These are phyloP conservation scores for Gryganskiella cystojenkinii DNA, from an alignment of 192 early-diverging fungal species.

Conservation along the genomic window DNA sequence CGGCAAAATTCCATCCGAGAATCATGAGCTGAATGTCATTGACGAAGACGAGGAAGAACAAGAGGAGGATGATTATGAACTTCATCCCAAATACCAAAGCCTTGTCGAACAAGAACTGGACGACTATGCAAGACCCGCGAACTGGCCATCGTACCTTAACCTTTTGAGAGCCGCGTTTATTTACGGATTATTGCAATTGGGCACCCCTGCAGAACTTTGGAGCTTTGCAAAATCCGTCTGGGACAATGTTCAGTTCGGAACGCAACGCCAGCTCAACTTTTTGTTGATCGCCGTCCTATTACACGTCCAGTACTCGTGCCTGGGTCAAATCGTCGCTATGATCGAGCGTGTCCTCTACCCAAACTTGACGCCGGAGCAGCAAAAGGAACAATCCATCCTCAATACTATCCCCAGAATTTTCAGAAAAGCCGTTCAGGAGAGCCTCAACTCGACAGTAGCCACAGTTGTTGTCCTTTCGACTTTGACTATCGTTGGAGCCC, in stretches of 20 bases:
- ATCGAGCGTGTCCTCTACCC: constrained; percentile 27
- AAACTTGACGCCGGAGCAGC: constrained; percentile 8
- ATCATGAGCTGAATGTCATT: neutral
- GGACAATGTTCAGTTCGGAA: constrained; percentile 22
- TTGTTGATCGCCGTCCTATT: constrained; percentile 17
- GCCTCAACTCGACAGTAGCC: constrained; percentile 39
- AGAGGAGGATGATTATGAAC: constrained; percentile 33
- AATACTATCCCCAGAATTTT: constrained; percentile 10
- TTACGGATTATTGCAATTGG: constrained; percentile 15
- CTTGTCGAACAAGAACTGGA: constrained; percentile 41
- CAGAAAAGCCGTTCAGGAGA: constrained; percentile 22
- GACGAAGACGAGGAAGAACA: neutral
- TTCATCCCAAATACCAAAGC: constrained; percentile 33
- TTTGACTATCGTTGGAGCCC: constrained; percentile 4
- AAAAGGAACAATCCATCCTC: constrained; percentile 19
- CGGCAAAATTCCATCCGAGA: neutral
- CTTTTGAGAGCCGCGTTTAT: constrained; percentile 22
- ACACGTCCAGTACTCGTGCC: constrained; percentile 36
- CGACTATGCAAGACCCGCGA: constrained; percentile 19
- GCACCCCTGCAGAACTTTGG: constrained; percentile 19
- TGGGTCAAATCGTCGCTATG: constrained; percentile 17
- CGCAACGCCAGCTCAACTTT: constrained; percentile 12
- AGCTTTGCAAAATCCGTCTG: constrained; percentile 8
- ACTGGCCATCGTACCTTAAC: constrained; percentile 38
- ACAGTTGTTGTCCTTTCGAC: constrained; percentile 35